phyloP scores from a whole-genome alignment of 345 rosid genomes.

The Lumnitzera racemosa region DNA sequence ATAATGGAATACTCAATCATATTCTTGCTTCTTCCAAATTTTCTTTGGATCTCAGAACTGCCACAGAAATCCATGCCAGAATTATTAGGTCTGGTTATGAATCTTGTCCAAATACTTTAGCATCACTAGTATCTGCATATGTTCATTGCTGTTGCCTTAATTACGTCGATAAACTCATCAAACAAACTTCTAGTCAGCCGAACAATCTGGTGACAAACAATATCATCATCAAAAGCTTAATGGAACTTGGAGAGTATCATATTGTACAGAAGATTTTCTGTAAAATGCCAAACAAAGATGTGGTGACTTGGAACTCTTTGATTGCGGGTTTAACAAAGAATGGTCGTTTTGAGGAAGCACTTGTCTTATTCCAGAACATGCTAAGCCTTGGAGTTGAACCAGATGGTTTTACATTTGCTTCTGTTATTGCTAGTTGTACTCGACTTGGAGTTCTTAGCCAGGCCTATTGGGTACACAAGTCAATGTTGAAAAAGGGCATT shows the following conservation, averaged over 20 bases:
- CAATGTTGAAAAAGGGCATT: conserved; percentile 35
- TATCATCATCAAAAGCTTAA: conserved; percentile 36
- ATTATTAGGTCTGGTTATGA: conserved; percentile 51
- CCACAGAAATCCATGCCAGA: conserved; percentile 39
- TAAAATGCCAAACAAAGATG: conserved; percentile 37
- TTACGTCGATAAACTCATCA: conserved; percentile 33
- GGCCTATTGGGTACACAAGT: conserved; percentile 55
- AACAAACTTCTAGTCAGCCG: conserved; percentile 26
- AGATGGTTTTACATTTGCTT: conserved; percentile 63
- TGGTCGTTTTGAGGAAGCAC: conserved; percentile 45
- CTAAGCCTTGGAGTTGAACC: conserved; percentile 37
- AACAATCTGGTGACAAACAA: conserved; percentile 32
- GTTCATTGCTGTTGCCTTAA: conserved; percentile 25
- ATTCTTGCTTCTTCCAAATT: conserved; percentile 43
- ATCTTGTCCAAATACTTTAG: conserved; percentile 45
- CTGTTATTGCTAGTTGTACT: conserved; percentile 57
- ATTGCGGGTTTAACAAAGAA: conserved; percentile 60
- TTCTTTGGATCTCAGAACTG: conserved; percentile 27
- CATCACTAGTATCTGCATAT: conserved; percentile 45
- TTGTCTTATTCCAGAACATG: conserved; percentile 43
- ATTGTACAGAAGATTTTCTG: conserved; percentile 50
- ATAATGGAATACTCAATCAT: conserved; percentile 26
- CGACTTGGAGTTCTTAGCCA: conserved; percentile 49
- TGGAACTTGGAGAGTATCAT: conserved; percentile 41
- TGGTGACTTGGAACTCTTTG: conserved; percentile 74